phyloP scores from a whole-genome alignment of 73 alveolate species.

The Diophrys sp. region DNA sequence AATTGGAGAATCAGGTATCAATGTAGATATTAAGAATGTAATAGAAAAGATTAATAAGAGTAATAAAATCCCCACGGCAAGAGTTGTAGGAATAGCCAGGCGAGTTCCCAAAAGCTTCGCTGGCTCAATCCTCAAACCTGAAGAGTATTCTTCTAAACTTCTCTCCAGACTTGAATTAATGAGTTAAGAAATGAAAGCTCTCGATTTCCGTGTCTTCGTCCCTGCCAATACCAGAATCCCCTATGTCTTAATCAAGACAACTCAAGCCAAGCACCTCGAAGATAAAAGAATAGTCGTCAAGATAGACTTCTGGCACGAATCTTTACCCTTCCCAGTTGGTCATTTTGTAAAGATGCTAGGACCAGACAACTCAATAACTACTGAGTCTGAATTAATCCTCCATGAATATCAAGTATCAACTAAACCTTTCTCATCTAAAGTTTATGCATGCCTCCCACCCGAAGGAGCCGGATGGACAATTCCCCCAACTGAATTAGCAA shows the following conservation, averaged over 20 bases:
- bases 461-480: conserved; percentile 87
- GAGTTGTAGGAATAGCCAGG: conserved; percentile 26
- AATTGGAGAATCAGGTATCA: conserved; percentile 55
- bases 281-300: conserved; percentile 88
- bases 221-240: conserved; percentile 69
- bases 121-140: conserved; percentile 27
- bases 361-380: conserved; percentile 73
- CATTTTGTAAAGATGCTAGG: conserved; percentile 91
- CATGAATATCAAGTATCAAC: conserved; percentile 95
- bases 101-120: conserved; percentile 54
- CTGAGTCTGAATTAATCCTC: conserved; percentile 91
- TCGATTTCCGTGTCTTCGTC: conserved; percentile 62
- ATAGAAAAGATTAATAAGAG: not conserved
- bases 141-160: not conserved
- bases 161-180: not conserved
- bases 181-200: not conserved
- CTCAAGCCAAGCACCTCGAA: conserved; percentile 63
- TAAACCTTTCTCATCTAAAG: conserved; percentile 90
- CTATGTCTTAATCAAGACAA: conserved; percentile 57
- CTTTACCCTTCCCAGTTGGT: conserved; percentile 82
- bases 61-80: conserved; percentile 14
- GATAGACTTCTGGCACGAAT: conserved; percentile 74
- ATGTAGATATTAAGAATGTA: conserved; percentile 58
- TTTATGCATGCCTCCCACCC: conserved; percentile 85
- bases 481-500: conserved; percentile 84